Evolutionary conservation across 179 eudicot species (phyloP).

Genomic region (Corrigiola litoralis): DNA sequence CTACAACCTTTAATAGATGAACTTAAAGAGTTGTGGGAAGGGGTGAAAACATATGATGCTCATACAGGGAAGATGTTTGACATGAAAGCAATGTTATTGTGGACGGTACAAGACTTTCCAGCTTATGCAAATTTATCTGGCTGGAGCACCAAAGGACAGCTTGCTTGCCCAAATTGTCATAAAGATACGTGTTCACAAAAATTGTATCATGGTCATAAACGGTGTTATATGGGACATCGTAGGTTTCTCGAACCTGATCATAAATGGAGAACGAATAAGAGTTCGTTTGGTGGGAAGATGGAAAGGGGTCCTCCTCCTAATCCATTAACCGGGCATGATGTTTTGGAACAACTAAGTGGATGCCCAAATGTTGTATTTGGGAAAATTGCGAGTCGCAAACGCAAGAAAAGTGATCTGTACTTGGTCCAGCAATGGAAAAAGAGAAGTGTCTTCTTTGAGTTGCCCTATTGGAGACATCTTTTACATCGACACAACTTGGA

Average conservation of each 20-base stretch:
- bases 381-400: not conserved
- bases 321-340: not conserved
- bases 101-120: slow-evolving; percentile 11
- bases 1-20: not conserved
- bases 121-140: slow-evolving; percentile 10
- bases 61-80: not conserved
- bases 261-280: not conserved
- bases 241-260: not conserved
- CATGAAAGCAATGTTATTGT: not conserved
- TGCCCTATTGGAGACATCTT: not conserved
- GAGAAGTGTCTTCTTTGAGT: not conserved
- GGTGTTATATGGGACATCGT: not conserved
- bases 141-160: slow-evolving; percentile 15
- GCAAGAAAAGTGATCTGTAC: not conserved
- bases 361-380: not conserved
- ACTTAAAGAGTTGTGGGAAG: not conserved
- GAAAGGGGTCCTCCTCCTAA: not conserved
- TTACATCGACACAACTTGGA: not conserved
- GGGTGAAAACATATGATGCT: slow-evolving; percentile 6
- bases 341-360: not conserved
- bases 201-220: no score
- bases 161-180: slow-evolving; percentile 17
- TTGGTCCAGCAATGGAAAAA: not conserved
- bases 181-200: not conserved
- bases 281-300: not conserved